These are phyloP conservation scores for Fusarium pilosicola DNA, from an alignment of 2,329 filamentous ascomycete genomes.

Conservation along the genomic window DNA sequence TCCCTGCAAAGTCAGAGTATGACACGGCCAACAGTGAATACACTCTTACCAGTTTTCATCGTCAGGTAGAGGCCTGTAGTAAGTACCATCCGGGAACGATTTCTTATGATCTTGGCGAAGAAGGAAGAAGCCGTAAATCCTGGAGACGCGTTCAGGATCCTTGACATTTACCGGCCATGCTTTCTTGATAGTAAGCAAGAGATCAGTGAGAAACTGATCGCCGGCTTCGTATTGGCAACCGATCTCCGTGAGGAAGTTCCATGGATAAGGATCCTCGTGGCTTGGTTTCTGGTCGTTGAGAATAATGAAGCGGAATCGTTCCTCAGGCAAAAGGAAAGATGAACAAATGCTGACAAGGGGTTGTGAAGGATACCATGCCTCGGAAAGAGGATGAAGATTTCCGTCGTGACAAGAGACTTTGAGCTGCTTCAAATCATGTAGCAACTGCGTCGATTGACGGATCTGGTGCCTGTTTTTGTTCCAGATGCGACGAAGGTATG, in stretches of 20 bases:
- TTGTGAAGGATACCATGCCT: not conserved
- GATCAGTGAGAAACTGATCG: not conserved
- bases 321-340: not conserved
- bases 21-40: not conserved
- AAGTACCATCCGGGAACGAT: not conserved
- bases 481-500: not conserved
- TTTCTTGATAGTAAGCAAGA: not conserved
- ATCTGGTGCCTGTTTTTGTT: not conserved
- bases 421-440: not conserved
- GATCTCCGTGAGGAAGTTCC: not conserved
- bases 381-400: not conserved
- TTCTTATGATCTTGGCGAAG: not conserved
- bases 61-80: not conserved
- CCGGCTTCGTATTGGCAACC: not conserved
- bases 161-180: not conserved
- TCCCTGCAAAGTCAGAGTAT: not conserved
- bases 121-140: not conserved
- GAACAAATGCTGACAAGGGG: not conserved
- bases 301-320: not conserved
- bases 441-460: not conserved
- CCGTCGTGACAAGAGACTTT: not conserved
- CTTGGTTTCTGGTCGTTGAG: not conserved
- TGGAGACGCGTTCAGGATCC: not conserved
- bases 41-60: not conserved
- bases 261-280: not conserved